Conservation (phyloP, 768 basidiomycete genomes). For the Amanita rubescens region DNA sequence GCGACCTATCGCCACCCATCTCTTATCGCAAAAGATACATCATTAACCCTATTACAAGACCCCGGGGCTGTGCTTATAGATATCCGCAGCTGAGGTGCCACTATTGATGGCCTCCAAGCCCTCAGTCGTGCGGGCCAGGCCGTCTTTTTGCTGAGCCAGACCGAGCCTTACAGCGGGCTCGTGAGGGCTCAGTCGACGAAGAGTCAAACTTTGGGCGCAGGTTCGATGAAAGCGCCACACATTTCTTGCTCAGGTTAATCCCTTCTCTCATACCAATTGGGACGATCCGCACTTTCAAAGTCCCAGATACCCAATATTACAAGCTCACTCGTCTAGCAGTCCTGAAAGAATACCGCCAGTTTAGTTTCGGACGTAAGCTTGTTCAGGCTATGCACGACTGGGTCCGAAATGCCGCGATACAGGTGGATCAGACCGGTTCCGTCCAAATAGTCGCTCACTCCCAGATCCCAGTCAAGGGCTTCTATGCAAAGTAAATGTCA, state of each 20-base stretch:
- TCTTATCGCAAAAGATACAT: too few species aligned
- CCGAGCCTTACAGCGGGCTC: too few species aligned
- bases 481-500: constrained; percentile 66
- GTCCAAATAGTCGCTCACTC: constrained; percentile 55
- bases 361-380: constrained; percentile 59
- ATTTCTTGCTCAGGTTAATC: constrained; percentile 64
- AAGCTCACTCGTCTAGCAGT: constrained; percentile 72
- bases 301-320: constrained; percentile 39
- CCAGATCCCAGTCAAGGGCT: constrained; percentile 62
- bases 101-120: too few species aligned
- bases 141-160: too few species aligned
- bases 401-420: constrained; percentile 38
- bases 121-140: too few species aligned
- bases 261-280: constrained; percentile 60
- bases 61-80: too few species aligned
- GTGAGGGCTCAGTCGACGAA: too few species aligned
- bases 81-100: too few species aligned
- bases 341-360: constrained; percentile 54
- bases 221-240: constrained; percentile 54
- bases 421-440: constrained; percentile 16
- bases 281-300: constrained; percentile 50
- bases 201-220: too few species aligned
- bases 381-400: constrained; percentile 57
- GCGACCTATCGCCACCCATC: too few species aligned
- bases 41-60: too few species aligned